A percentile compares a stretch with the other conserved stretches of the same genome.
Evolutionary conservation across 495 filamentous ascomycete genomes (phyloP).

Genomic region (Hypomontagnella submonticulosa): DNA sequence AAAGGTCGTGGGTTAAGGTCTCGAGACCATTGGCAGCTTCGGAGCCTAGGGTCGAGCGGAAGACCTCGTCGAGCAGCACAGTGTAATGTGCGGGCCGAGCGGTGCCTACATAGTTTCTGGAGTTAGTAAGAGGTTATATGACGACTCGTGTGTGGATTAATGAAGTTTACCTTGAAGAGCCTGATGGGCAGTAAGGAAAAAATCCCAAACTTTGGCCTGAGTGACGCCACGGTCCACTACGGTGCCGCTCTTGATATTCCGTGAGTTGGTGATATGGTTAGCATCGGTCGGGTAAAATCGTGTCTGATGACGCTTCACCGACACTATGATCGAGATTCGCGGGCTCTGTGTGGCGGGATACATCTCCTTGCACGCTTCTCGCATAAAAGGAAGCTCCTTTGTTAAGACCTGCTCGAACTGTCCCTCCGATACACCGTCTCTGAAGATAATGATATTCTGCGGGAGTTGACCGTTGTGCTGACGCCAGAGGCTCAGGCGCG

Average conservation of each 20-base stretch:
- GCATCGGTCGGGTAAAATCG: slow-evolving; percentile 77
- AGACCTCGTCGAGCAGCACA: slow-evolving; percentile 80
- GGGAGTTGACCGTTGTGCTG: slow-evolving; percentile 67
- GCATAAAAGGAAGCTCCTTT: slow-evolving; percentile 56
- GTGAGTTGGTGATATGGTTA: slow-evolving; percentile 58
- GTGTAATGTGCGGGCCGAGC: slow-evolving; percentile 83
- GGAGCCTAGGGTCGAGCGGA: slow-evolving; percentile 53
- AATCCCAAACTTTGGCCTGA: slow-evolving; percentile 79
- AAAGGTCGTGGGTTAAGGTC: slow-evolving; percentile 77
- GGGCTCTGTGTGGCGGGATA: slow-evolving; percentile 66
- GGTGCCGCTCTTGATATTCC: slow-evolving; percentile 79
- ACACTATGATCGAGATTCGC: slow-evolving; percentile 70
- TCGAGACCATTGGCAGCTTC: slow-evolving; percentile 70
- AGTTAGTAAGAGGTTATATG: slow-evolving; percentile 7
- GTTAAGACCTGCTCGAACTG: slow-evolving; percentile 76
- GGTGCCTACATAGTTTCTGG: slow-evolving; percentile 62
- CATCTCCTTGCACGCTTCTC: slow-evolving; percentile 65
- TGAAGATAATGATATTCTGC: slow-evolving; percentile 82
- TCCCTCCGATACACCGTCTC: slow-evolving; percentile 91
- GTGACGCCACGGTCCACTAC: slow-evolving; percentile 90
- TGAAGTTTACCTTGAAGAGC: slow-evolving; percentile 71
- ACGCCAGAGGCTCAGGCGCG: slow-evolving; percentile 71
- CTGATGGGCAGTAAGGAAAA: slow-evolving; percentile 87
- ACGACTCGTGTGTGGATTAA: background rate
- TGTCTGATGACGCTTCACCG: slow-evolving; percentile 90